phyloP scores from a whole-genome alignment of 2,329 filamentous ascomycete genomes.

The Cytospora paraplurivora region DNA sequence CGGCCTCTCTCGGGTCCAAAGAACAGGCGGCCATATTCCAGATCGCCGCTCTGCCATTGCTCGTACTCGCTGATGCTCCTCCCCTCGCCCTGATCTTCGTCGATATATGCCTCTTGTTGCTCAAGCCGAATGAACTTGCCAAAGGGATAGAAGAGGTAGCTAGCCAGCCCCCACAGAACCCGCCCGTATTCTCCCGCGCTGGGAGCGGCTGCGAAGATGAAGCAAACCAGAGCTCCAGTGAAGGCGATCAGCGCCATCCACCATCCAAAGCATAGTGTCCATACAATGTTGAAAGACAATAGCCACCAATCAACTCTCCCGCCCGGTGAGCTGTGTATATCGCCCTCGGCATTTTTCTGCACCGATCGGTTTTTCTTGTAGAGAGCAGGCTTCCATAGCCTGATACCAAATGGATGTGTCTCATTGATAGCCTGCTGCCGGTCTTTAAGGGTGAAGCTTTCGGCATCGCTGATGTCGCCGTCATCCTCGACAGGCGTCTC shows the following conservation, averaged over 20 bases:
- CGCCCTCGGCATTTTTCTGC: constrained; percentile 91
- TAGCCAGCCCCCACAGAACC: constrained; percentile 79
- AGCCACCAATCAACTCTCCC: constrained; percentile 83
- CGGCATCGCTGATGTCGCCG: constrained; percentile 80
- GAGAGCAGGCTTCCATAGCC: constrained; percentile 96
- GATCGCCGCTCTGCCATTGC: constrained; percentile 96
- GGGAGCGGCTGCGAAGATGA: constrained; percentile 74
- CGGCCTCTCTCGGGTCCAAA: constrained; percentile 81
- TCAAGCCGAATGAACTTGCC: constrained; percentile 93
- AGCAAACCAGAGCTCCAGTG: constrained; percentile 74
- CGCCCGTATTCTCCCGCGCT: constrained; percentile 85
- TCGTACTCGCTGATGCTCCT: constrained; percentile 98
- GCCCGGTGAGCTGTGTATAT: constrained; percentile 94
- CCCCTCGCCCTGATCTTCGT: constrained; percentile 94
- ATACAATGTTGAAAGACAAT: constrained; percentile 83
- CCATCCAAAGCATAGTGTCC: constrained; percentile 93
- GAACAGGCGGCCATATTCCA: constrained; percentile 93
- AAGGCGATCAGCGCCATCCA: constrained; percentile 84
- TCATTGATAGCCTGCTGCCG: constrained; percentile 97
- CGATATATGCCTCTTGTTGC: constrained; percentile 89
- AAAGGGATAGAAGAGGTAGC: constrained; percentile 93
- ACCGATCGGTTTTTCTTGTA: constrained; percentile 98
- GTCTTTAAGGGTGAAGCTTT: constrained; percentile 97
- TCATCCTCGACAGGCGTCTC: constrained; percentile 57
- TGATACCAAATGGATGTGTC: constrained; percentile 97